Evolutionary conservation across 345 rosid species (phyloP).

Genomic region (Eucalyptus rudis): DNA sequence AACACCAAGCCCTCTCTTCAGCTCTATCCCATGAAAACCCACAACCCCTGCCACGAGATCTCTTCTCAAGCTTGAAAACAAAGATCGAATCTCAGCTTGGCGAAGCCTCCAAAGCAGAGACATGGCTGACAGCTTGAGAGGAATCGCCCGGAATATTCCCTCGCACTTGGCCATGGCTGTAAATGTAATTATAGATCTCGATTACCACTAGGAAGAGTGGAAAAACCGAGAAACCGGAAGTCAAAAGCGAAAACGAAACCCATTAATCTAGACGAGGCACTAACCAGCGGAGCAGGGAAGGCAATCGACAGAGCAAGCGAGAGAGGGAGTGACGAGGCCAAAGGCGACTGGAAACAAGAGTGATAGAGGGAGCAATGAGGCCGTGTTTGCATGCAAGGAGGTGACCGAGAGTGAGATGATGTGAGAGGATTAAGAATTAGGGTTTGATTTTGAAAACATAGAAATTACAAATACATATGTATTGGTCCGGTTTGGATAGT

Average conservation of each 20-base stretch:
- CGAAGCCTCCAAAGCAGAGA: not conserved
- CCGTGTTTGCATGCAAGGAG: not conserved
- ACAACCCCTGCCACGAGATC: not conserved
- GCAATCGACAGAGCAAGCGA: not conserved
- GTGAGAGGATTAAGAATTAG: not conserved
- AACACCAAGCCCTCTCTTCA: constrained; percentile 40
- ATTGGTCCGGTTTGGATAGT: not conserved
- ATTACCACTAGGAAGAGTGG: not conserved
- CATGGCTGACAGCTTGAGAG: not conserved
- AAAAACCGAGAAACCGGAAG: not conserved
- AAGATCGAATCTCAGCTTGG: not conserved
- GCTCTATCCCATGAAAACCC: not conserved
- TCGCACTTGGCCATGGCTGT: not conserved
- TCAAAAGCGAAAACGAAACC: not conserved
- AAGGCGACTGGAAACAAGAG: no score
- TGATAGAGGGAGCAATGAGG: not conserved
- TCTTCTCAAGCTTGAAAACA: not conserved
- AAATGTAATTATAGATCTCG: not conserved
- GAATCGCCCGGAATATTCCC: not conserved
- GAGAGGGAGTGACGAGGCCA: no score
- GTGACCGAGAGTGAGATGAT: not conserved
- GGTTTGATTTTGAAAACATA: not conserved
- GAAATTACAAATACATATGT: no score
- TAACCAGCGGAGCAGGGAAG: not conserved
- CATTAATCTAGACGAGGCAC: not conserved